These are phyloP conservation scores for Kwoniella dendrophila DNA, from an alignment of 768 basidiomycete genomes.

Conservation along the genomic window DNA sequence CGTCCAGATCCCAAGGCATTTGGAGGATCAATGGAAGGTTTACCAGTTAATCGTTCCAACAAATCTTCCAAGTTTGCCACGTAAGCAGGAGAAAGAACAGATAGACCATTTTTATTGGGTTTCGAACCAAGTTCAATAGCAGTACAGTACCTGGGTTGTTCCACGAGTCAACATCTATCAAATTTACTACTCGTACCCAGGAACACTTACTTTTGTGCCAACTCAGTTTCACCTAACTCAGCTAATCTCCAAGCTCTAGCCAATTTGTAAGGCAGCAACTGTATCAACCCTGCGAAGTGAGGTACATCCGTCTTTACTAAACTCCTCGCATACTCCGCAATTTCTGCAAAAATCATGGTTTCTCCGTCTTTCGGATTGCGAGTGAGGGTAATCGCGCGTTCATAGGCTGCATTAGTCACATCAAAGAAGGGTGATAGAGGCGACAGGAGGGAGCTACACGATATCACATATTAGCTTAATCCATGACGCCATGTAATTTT, in stretches of 20 bases:
- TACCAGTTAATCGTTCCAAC: slow-evolving; percentile 67
- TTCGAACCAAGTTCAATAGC: slow-evolving; percentile 69
- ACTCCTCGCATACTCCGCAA: slow-evolving; percentile 86
- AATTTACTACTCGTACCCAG: background rate
- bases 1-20: slow-evolving; percentile 30
- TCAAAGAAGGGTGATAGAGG: slow-evolving; percentile 77
- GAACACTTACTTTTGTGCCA: slow-evolving; percentile 70
- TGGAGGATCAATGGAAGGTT: slow-evolving; percentile 65
- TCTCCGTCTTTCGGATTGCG: slow-evolving; percentile 59
- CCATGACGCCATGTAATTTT: too few relatives aligned
- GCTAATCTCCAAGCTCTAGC: slow-evolving; percentile 73
- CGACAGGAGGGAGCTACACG: slow-evolving; percentile 70
- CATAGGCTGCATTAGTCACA: slow-evolving; percentile 69
- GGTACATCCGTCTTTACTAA: slow-evolving; percentile 84
- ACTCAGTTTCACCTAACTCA: slow-evolving; percentile 76
- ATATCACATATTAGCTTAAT: background rate
- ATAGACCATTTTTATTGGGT: slow-evolving; percentile 61
- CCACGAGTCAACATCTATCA: background rate
- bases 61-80: slow-evolving; percentile 76
- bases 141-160: slow-evolving; percentile 76
- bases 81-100: slow-evolving; percentile 67
- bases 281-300: slow-evolving; percentile 74
- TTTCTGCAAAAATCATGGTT: slow-evolving; percentile 80
- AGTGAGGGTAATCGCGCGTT: slow-evolving; percentile 70
- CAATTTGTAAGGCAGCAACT: slow-evolving; percentile 85